Conservation (phyloP, 306 rosid species). For the Casuarina cunninghamiana region DNA sequence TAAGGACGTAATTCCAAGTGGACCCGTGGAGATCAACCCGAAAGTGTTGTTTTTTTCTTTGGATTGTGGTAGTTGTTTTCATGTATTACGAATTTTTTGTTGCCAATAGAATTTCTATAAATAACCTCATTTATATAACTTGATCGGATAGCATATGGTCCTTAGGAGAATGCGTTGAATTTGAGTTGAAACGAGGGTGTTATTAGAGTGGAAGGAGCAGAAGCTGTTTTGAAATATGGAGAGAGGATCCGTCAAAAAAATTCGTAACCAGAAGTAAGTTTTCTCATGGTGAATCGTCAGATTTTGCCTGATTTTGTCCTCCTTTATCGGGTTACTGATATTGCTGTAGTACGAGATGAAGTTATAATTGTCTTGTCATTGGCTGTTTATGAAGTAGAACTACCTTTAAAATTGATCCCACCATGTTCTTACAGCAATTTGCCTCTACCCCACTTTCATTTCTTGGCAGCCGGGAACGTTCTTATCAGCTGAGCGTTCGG, state of each 20-base stretch:
- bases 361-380: background rate
- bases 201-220: background rate
- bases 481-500: too few species aligned
- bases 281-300: background rate
- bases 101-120: background rate
- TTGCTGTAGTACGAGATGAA: background rate
- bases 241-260: background rate
- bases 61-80: background rate
- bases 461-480: too few species aligned
- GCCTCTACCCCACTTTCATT: too few species aligned
- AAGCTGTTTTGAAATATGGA: background rate
- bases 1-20: conserved; percentile 48
- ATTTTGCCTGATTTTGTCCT: background rate
- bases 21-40: background rate
- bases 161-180: background rate
- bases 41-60: background rate
- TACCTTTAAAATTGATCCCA: too few species aligned
- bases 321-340: background rate
- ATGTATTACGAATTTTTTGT: background rate
- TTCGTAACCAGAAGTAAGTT: too few species aligned
- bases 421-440: too few species aligned
- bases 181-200: background rate
- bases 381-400: background rate
- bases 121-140: background rate
- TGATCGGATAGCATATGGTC: background rate